Base-by-base conservation (phyloP, 73 alveolate species). In the Breviolum minutum region DNA sequence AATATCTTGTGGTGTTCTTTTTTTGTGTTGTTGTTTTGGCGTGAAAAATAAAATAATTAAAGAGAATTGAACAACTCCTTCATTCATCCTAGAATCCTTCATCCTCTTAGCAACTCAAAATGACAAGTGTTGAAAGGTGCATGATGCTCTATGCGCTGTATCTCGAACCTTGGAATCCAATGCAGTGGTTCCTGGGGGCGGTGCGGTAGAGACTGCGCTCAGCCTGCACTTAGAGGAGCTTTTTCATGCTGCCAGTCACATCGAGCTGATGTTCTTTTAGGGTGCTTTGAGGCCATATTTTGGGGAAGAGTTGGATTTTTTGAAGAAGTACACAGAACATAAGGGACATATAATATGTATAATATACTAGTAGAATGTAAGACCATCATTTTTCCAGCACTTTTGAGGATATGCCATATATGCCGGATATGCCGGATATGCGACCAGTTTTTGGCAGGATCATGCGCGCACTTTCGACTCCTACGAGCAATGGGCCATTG, bases 101-200 rank as follows among this genome's bases (percentile, higher is more conserved):
- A 40, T 40, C 54, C 54, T 40, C 54, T 40, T 40, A 40, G 69
- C 73, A 6, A 66, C 16, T 73, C 32, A 0, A 5, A 2, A 73
- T 10, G 80, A 27, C 16, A 13, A 13, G 19, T 77, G 60, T 13
- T n/a, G 63, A 22, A 22, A 90, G 97, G 97, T 99, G 70, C 99
- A 99, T 95, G 99, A 99, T 95, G 99, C 99, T 27, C 99, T 99
- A 84, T 99, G 99, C 95, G 99, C 99, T 26, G 99, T 99, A 32
- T 99, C 99, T 99, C 99, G 99, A 99, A 99, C 99, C 79, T 99
- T 99, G 97, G 99, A 99, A 99, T 92, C 99, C 73, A 92, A 90
- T 85, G 99, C 95, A 3, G 99, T 99, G 93, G 99, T 99, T n/a
- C 99, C 99, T 5, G 99, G 99, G 63, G 99, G 99, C 81, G 99